A percentile compares a stretch with the other conserved stretches of the same genome.
These are phyloP conservation scores for Rhodotorula diobovata DNA, from an alignment of 768 basidiomycete species.

Conservation along the genomic window DNA sequence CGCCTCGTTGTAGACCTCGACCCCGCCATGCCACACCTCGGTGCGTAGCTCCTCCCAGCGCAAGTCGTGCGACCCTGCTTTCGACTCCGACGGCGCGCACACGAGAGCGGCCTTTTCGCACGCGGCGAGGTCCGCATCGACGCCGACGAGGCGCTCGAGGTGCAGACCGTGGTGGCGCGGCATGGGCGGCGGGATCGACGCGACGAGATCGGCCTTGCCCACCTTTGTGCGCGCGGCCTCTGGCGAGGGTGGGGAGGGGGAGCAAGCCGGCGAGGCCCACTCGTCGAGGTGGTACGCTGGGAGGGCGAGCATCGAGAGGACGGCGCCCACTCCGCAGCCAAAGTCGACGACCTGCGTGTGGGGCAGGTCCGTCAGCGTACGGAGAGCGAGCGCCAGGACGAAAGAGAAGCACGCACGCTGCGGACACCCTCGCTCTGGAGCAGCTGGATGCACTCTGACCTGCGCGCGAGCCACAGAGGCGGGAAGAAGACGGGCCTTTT, in stretches of 20 bases:
- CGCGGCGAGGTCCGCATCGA: slow-evolving; percentile 60
- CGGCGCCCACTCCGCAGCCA: slow-evolving; percentile 76
- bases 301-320: slow-evolving; percentile 65
- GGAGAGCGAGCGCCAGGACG: not conserved
- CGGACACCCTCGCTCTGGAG: slow-evolving; percentile 22
- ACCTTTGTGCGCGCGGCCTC: not conserved
- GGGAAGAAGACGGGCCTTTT: slow-evolving; percentile 41
- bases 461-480: slow-evolving; percentile 30
- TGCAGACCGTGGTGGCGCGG: slow-evolving; percentile 59
- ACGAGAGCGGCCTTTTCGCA: slow-evolving; percentile 56
- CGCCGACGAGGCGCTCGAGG: slow-evolving; percentile 58
- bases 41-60: slow-evolving; percentile 68
- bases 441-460: slow-evolving; percentile 13
- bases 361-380: too few species aligned
- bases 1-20: slow-evolving; percentile 63
- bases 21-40: slow-evolving; percentile 68
- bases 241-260: not conserved
- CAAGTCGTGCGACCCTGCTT: not conserved
- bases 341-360: slow-evolving; percentile 60
- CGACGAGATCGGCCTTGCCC: slow-evolving; percentile 40
- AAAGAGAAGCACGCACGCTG: slow-evolving; percentile 15
- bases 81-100: slow-evolving; percentile 47
- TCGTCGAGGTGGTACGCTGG: slow-evolving; percentile 66
- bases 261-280: slow-evolving; percentile 42
- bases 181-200: slow-evolving; percentile 22